These are phyloP conservation scores for Calocera cornea DNA, from an alignment of 768 basidiomycete genomes.

Conservation along the genomic window DNA sequence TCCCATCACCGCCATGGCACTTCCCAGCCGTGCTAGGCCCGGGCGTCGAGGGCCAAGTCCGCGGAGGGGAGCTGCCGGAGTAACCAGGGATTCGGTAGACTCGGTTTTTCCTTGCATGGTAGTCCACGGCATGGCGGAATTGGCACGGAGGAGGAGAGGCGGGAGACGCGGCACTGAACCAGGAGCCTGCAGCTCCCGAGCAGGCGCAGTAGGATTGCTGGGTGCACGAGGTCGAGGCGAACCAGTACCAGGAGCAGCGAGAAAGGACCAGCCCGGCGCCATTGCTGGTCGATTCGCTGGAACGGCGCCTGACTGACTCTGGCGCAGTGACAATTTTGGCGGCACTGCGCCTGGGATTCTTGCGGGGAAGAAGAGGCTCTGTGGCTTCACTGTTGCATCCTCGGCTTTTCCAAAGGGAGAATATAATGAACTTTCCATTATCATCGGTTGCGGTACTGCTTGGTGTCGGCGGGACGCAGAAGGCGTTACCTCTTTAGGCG, in stretches of 20 bases:
- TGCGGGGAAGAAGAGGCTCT: constrained; percentile 13
- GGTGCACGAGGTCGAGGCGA: background rate
- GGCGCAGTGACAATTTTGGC: constrained; percentile 13
- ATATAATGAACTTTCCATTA: too few relatives aligned
- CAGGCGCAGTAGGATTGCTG: background rate
- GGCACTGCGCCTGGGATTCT: constrained; percentile 13
- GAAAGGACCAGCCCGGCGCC: background rate
- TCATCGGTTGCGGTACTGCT: constrained; percentile 20
- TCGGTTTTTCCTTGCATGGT: background rate
- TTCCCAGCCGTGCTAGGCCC: background rate
- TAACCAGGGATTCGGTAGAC: background rate
- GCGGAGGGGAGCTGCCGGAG: background rate
- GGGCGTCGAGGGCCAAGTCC: background rate
- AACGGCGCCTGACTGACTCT: background rate
- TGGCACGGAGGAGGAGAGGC: background rate
- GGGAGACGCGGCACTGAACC: background rate
- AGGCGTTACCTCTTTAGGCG: constrained; percentile 4
- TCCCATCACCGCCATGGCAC: background rate
- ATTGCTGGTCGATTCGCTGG: background rate
- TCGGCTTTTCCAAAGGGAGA: constrained; percentile 17
- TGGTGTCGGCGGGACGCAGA: constrained; percentile 11
- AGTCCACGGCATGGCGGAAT: background rate
- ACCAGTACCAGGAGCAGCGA: background rate
- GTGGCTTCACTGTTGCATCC: constrained; percentile 18
- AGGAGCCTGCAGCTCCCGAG: background rate